Base-by-base conservation (phyloP, 768 basidiomycete genomes). In the Leccinum subgranulosum region DNA sequence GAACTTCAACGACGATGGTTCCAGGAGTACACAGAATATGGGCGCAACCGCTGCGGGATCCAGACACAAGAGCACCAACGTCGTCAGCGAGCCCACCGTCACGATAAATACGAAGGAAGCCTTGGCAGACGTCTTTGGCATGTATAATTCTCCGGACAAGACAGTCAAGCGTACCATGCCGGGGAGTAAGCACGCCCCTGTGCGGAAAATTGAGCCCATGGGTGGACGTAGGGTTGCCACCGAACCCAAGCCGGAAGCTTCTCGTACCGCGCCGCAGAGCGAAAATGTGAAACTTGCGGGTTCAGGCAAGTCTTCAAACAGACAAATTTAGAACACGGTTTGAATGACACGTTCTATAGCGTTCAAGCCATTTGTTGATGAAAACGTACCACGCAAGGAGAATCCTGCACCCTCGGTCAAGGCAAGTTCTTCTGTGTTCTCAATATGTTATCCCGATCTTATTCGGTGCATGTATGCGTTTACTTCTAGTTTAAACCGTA, bases 41-140 rank as follows among this genome's bases (percentile, higher is more conserved):
- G 74, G 75, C 54, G 72, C 68, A 10, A 61, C 61, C n/a, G 58
- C 56, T 14, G 54, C 61, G 0, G 64, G 66, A 17, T 64, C 68
- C 52, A 76, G 75, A 27, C 75, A 83, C 54, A 82, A 76, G 73
- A 81, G 78, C 58, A 62, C 80, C 31, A 64, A 43, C 17, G 68
- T 76, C 41, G 68, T 75, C 57, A 74, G 72, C 15, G 91, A 93
- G 69, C 90, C 91, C 4, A 93, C 92, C 0, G 87, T 98, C 6
- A 99, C 97, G 1, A 93, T 98, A 64, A 97, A 97, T 70, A 99
- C 97, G 28, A 95, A 94, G 70, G 92, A 93, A 61, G 97, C 97
- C 4, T 79, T 97, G 33, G 90, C 85, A 12, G 94, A 98, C 67
- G 93, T 98, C 43, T 94, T 95, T 74, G 89, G 87, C 53, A 94